Conservation (phyloP, 2,329 filamentous ascomycete species). For the Rasamsonia emersonii region DNA sequence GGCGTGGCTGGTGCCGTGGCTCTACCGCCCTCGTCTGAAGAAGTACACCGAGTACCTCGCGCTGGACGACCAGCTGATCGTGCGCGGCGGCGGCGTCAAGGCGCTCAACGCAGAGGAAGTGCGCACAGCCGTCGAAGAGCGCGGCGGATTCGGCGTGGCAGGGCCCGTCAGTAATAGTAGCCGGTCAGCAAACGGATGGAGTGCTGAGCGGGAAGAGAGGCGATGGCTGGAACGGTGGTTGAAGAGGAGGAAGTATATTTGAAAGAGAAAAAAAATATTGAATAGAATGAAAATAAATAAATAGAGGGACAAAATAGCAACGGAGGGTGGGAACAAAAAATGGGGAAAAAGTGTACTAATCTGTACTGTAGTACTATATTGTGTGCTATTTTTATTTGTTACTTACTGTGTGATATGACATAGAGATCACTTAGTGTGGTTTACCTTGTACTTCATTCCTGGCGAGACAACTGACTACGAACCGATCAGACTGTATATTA, state of each 20-base stretch:
- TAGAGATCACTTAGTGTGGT: no score
- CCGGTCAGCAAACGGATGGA: no score
- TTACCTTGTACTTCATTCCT: no score
- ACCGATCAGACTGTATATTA: no score
- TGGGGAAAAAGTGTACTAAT: no score
- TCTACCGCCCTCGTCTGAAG: slow-evolving; percentile 48
- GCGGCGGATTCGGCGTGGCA: slow-evolving; percentile 42
- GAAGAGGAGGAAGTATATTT: slow-evolving; percentile 8
- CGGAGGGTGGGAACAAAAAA: no score
- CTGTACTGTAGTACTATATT: no score
- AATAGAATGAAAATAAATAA: not conserved
- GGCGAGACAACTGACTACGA: no score
- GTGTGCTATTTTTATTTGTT: no score
- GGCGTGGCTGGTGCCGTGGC: slow-evolving; percentile 22
- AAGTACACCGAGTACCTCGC: slow-evolving; percentile 55
- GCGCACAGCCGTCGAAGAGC: slow-evolving; percentile 60
- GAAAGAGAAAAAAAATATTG: not conserved
- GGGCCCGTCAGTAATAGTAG: slow-evolving; percentile 12
- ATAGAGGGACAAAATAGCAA: no score
- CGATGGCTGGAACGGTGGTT: slow-evolving; percentile 31
- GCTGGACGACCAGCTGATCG: slow-evolving; percentile 62
- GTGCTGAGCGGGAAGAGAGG: slow-evolving; percentile 22
- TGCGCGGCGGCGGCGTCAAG: slow-evolving; percentile 51
- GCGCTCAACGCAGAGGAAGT: slow-evolving; percentile 57
- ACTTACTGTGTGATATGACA: no score